Conservation (phyloP, 2,329 filamentous ascomycete species). For the Beauveria sp. region DNA sequence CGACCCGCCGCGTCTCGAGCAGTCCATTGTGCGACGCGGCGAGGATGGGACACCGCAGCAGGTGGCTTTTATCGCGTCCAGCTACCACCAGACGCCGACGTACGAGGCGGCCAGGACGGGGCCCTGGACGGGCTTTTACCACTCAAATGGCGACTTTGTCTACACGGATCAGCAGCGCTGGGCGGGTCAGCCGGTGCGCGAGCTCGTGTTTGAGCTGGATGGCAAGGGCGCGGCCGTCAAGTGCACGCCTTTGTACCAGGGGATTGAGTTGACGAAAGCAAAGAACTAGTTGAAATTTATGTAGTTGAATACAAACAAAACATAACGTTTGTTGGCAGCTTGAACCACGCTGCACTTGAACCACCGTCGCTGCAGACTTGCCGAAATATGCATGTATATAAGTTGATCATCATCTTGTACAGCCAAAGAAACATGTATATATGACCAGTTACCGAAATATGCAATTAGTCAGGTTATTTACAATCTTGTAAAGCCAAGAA, state of each 20-base stretch:
- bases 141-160: not conserved
- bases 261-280: not conserved
- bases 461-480: not conserved
- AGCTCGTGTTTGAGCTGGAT: slow-evolving; percentile 4
- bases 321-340: too few relatives aligned
- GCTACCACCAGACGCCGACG: not conserved
- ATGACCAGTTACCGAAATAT: too few relatives aligned
- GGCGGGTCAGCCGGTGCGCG: not conserved
- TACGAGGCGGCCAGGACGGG: not conserved
- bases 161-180: not conserved
- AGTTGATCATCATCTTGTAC: not conserved
- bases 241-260: not conserved
- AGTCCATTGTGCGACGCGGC: not conserved
- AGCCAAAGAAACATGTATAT: not conserved
- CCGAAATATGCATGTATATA: not conserved
- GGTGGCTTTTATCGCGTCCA: slow-evolving; percentile 2
- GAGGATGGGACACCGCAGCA: not conserved
- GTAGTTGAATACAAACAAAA: not conserved
- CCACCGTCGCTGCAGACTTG: too few relatives aligned
- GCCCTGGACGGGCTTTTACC: not conserved
- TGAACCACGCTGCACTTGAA: too few relatives aligned
- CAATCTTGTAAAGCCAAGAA: not conserved
- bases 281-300: not conserved
- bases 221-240: not conserved
- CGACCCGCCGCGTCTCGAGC: not conserved